phyloP scores from a whole-genome alignment of 768 basidiomycete species.

The Suillus weaverae region DNA sequence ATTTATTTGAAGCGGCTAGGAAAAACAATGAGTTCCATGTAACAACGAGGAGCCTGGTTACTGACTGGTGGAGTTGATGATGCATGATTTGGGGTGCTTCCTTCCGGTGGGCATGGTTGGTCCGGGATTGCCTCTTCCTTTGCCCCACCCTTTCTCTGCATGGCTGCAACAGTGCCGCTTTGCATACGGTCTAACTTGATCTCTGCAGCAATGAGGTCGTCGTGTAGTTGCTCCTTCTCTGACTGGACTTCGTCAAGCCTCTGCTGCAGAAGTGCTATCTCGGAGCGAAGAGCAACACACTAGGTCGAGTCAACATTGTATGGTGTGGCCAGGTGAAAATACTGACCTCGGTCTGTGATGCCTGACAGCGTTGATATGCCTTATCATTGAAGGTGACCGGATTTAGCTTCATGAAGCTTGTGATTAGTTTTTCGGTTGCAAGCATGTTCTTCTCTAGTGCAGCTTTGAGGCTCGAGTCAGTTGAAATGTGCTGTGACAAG shows the following conservation, averaged over 20 bases:
- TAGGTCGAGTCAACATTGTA: slow-evolving; percentile 28
- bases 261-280: slow-evolving; percentile 51
- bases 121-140: slow-evolving; percentile 32
- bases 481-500: slow-evolving; percentile 32
- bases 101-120: slow-evolving; percentile 28
- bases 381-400: slow-evolving; percentile 37
- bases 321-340: not conserved
- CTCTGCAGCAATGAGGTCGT: slow-evolving; percentile 56
- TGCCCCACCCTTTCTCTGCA: slow-evolving; percentile 40
- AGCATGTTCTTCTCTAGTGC: slow-evolving; percentile 56
- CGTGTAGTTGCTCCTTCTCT: slow-evolving; percentile 49
- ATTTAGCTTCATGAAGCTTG: slow-evolving; percentile 48
- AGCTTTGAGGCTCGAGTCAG: slow-evolving; percentile 33
- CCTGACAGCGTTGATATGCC: slow-evolving; percentile 48
- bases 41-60: slow-evolving; percentile 42
- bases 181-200: slow-evolving; percentile 60
- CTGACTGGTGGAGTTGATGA: slow-evolving; percentile 73
- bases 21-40: slow-evolving; percentile 35
- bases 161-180: slow-evolving; percentile 52
- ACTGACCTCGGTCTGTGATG: slow-evolving; percentile 60
- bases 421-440: slow-evolving; percentile 60
- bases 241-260: slow-evolving; percentile 51
- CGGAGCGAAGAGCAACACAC: slow-evolving; percentile 59
- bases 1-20: slow-evolving; percentile 45
- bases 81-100: slow-evolving; percentile 48